phyloP scores from a whole-genome alignment of 305 asterid species.

The Fraxinus paxiana region DNA sequence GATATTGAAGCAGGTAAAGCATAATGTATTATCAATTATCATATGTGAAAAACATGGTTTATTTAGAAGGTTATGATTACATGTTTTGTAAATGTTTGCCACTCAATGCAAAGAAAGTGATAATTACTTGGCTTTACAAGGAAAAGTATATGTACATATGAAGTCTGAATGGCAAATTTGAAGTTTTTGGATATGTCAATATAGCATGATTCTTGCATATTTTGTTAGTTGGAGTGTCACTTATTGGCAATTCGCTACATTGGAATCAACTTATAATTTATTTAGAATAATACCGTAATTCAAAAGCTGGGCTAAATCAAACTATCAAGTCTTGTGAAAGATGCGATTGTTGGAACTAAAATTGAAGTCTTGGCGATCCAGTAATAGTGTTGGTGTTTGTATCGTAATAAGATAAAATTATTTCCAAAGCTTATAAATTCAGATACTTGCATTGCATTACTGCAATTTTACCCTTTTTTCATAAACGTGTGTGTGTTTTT shows the following conservation, averaged over 20 bases:
- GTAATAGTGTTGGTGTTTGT: background rate
- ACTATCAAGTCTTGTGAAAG: background rate
- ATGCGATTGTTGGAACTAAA: background rate
- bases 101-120: conserved; percentile 23
- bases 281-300: background rate
- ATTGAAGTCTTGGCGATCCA: background rate
- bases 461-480: background rate
- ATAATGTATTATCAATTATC: conserved; percentile 20
- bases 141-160: background rate
- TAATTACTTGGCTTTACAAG: background rate
- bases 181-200: background rate
- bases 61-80: conserved; percentile 19
- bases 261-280: background rate
- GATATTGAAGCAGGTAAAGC: conserved; percentile 56
- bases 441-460: background rate
- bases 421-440: background rate
- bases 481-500: no score
- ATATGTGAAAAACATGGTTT: conserved; percentile 17
- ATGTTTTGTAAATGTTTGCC: conserved; percentile 19
- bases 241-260: background rate
- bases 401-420: background rate
- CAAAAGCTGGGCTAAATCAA: background rate
- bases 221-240: background rate
- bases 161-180: background rate
- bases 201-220: background rate